phyloP scores from a whole-genome alignment of 2,329 filamentous ascomycete species.

The Tolypocladium tropicale region DNA sequence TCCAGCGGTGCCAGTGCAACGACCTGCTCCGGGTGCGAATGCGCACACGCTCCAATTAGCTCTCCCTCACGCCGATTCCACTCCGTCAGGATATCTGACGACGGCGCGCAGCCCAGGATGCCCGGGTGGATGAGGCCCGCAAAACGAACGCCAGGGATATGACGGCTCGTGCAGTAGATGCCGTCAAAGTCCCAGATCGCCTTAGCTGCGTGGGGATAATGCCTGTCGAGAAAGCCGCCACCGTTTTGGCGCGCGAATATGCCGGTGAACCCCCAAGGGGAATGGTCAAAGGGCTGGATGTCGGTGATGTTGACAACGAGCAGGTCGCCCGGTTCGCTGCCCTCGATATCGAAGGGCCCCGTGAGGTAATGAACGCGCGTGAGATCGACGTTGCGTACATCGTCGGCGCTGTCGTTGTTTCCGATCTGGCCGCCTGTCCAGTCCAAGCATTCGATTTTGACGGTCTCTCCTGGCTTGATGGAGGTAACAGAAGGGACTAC shows the following conservation, averaged over 20 bases:
- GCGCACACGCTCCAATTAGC: constrained; percentile 50
- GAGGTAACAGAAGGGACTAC: constrained; percentile 62
- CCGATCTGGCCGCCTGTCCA: constrained; percentile 78
- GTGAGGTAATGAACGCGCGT: constrained; percentile 81
- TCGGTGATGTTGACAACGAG: constrained; percentile 86
- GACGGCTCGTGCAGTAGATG: constrained; percentile 67
- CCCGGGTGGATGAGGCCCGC: constrained; percentile 85
- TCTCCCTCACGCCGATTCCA: constrained; percentile 82
- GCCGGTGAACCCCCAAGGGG: constrained; percentile 85
- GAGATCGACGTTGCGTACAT: constrained; percentile 74
- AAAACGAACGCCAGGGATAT: constrained; percentile 81
- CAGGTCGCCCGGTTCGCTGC: constrained; percentile 74
- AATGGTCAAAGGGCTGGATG: constrained; percentile 76
- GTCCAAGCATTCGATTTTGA: constrained; percentile 89
- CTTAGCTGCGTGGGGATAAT: constrained; percentile 70
- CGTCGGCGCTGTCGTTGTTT: constrained; percentile 85
- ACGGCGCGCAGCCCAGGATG: constrained; percentile 83
- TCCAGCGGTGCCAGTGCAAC: constrained; percentile 72
- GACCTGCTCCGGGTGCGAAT: constrained; percentile 51
- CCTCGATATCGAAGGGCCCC: constrained; percentile 79
- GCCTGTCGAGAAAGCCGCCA: constrained; percentile 79
- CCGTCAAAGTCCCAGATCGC: constrained; percentile 50
- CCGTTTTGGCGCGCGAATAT: constrained; percentile 74
- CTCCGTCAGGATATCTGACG: constrained; percentile 60
- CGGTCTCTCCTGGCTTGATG: constrained; percentile 75